Conservation (phyloP, 2,329 filamentous ascomycete species). For the Ceratocystis huliohia region DNA sequence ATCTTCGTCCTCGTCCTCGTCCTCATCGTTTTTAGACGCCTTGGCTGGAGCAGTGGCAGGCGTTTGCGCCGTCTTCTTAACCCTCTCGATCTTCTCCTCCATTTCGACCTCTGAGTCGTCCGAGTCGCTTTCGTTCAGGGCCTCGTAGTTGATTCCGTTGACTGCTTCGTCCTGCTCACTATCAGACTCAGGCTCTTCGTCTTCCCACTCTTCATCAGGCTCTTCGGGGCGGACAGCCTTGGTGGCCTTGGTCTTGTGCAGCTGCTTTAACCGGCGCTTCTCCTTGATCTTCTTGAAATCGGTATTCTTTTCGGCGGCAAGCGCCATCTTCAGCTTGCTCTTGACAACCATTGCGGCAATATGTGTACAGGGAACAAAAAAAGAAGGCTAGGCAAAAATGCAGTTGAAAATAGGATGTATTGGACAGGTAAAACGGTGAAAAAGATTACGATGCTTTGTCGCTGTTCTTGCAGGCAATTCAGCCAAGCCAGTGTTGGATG, state of each 20-base stretch:
- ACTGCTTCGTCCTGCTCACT: conserved; percentile 24
- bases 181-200: conserved; percentile 26
- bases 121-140: conserved; percentile 47
- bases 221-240: conserved; percentile 25
- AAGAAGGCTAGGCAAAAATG: not conserved
- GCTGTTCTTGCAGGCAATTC: not conserved
- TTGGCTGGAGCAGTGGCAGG: conserved; percentile 17
- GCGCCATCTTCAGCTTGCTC: conserved; percentile 41
- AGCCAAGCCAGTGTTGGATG: not conserved
- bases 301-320: conserved; percentile 42
- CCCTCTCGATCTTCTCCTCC: conserved; percentile 54
- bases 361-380: not conserved
- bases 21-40: conserved; percentile 31
- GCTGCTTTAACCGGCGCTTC: conserved; percentile 36
- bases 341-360: conserved; percentile 31
- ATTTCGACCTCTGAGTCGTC: conserved; percentile 64
- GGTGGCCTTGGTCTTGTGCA: conserved; percentile 30
- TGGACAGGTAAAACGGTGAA: not conserved
- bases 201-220: conserved; percentile 30
- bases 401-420: not conserved
- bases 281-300: conserved; percentile 42
- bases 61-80: conserved; percentile 32
- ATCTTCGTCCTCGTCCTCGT: conserved; percentile 49
- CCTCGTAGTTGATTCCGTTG: conserved; percentile 37
- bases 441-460: not conserved